Conservation (phyloP, 345 rosid species). For the Gossypium thurberi region DNA sequence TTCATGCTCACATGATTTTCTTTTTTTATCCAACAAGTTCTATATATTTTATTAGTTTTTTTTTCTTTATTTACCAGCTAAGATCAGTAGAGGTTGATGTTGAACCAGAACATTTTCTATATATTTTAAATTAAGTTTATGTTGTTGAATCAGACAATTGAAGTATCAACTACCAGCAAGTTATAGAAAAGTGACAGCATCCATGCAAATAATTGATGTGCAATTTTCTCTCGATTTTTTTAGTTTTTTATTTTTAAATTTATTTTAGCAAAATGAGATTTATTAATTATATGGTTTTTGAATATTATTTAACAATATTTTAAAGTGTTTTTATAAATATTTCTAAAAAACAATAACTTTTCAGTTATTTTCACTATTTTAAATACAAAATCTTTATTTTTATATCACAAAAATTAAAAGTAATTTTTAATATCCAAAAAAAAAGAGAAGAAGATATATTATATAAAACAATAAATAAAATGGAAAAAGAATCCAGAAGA, state of each 20-base stretch:
- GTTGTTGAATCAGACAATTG: neutral
- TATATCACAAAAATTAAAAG: no score
- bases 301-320: no score
- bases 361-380: no score
- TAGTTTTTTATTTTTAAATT: no score
- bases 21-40: neutral
- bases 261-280: no score
- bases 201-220: constrained; percentile 6
- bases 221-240: neutral
- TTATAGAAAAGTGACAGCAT: neutral
- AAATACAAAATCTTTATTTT: no score
- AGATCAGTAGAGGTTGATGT: neutral
- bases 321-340: no score
- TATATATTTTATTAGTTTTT: neutral
- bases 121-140: neutral
- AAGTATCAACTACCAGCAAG: neutral
- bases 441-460: no score
- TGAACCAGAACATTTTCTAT: neutral
- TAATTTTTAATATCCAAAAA: neutral
- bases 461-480: no score
- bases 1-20: neutral
- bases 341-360: no score
- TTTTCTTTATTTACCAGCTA: neutral
- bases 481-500: neutral
- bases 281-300: no score